Base-by-base conservation (phyloP, 108 stramenopile species). In the Seminavis robusta region DNA sequence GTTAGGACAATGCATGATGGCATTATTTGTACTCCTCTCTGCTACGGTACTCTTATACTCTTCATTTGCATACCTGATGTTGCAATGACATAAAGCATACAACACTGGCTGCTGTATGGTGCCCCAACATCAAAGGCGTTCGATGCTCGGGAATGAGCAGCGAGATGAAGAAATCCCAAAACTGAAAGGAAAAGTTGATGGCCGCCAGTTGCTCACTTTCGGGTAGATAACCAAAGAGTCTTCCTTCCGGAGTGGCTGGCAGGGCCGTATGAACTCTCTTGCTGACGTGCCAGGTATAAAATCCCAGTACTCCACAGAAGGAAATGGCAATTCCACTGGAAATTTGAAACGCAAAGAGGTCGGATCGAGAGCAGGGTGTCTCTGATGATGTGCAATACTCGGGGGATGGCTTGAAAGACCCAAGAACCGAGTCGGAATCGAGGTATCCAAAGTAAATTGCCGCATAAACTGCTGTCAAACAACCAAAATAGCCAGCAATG, bases 31-130 rank as follows among this genome's bases (percentile, higher is more conserved):
- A n/a, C n/a, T n/a, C n/a, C n/a, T n/a, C n/a, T n/a, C n/a, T n/a
- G n/a, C n/a, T n/a, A n/a, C n/a, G n/a, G n/a, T n/a, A n/a, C n/a
- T n/a, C n/a, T n/a, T n/a, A 37, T 0, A 49, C 36, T 23, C 15
- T 3, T 28, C 8, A 39, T 39, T 15, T 16, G 29, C 71, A 47
- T 40, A 83, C 79, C 74, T 72, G 74, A 44, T 79, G 73, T 23
- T 72, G 40, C 47, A 85, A 47, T 21, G 65, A 61, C n/a, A n/a
- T n/a, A n/a, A n/a, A n/a, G n/a, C n/a, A n/a, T n/a, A n/a, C 63
- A 59, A 81, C 73, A 16, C 69, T 6, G 11, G 68, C 78, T 24
- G 83, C 77, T 54, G 84, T 37, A 59, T 87, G 86, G 76, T 87
- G 86, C 19, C 47, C 53, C 33, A 87, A 25, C 65, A 87, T 75